Conservation (phyloP, 768 basidiomycete species). For the Boletus reticuloceps region DNA sequence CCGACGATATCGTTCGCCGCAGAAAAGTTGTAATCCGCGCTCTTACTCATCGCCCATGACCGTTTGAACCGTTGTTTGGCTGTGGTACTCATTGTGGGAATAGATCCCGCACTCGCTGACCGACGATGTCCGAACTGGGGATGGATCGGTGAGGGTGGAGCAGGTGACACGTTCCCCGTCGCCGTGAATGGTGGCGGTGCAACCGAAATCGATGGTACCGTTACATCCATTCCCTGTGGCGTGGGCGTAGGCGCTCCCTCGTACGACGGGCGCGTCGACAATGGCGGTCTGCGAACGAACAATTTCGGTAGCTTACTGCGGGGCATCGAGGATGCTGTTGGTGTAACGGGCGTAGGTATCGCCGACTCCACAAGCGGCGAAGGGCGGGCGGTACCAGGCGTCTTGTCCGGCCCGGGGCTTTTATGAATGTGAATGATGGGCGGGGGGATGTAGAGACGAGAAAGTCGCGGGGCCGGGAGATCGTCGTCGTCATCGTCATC, state of each 20-base stretch:
- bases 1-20: slow-evolving; percentile 83
- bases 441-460: slow-evolving; percentile 22
- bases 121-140: slow-evolving; percentile 28
- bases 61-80: slow-evolving; percentile 39
- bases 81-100: slow-evolving; percentile 18
- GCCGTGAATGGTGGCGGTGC: slow-evolving; percentile 11
- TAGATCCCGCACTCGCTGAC: slow-evolving; percentile 30
- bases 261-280: slow-evolving; percentile 31
- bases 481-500: slow-evolving; percentile 29
- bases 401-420: slow-evolving; percentile 11
- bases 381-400: slow-evolving; percentile 25
- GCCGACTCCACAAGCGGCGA: slow-evolving; percentile 20
- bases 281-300: slow-evolving; percentile 34
- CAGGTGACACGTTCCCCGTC: slow-evolving; percentile 8
- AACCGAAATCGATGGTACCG: slow-evolving; percentile 10
- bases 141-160: slow-evolving; percentile 22
- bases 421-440: slow-evolving; percentile 20
- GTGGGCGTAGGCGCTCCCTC: slow-evolving; percentile 15
- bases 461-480: slow-evolving; percentile 28
- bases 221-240: neutral
- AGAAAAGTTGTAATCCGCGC: slow-evolving; percentile 55
- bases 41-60: slow-evolving; percentile 38
- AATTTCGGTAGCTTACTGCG: slow-evolving; percentile 33
- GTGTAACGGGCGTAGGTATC: slow-evolving; percentile 25
- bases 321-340: slow-evolving; percentile 22